Conservation (phyloP, 2,329 filamentous ascomycete species). For the Epichloe sp. region DNA sequence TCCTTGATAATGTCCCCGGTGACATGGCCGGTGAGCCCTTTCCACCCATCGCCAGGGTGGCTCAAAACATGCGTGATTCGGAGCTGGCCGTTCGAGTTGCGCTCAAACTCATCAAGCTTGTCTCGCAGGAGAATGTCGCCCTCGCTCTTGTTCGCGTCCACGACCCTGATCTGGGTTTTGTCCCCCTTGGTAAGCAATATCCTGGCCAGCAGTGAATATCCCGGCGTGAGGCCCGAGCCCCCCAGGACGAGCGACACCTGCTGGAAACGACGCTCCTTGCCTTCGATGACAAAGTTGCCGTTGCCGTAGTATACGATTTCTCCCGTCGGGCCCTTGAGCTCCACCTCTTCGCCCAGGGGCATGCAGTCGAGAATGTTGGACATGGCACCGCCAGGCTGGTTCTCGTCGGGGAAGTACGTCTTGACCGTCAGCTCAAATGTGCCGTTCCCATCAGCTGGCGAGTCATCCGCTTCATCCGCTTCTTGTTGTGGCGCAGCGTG, state of each 20-base stretch:
- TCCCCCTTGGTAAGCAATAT: conserved; percentile 23
- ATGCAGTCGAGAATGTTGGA: conserved; percentile 39
- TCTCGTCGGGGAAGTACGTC: conserved; percentile 33
- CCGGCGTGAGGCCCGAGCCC: conserved; percentile 37
- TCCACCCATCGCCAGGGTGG: conserved; percentile 29
- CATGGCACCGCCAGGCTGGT: conserved; percentile 39
- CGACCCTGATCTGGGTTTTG: conserved; percentile 24
- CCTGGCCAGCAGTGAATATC: conserved; percentile 34
- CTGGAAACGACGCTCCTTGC: conserved; percentile 25
- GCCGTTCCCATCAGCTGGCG: conserved; percentile 21
- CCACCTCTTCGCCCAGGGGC: conserved; percentile 32
- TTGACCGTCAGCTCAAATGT: conserved; percentile 37
- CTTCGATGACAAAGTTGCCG: conserved; percentile 31
- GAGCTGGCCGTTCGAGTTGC: conserved; percentile 24
- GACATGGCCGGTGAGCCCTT: conserved; percentile 31
- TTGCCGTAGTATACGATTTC: conserved; percentile 35
- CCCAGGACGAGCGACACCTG: conserved; percentile 35
- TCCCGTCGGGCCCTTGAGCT: conserved; percentile 37
- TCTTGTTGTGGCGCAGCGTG: background rate
- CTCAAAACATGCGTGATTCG: conserved; percentile 34
- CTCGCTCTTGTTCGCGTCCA: conserved; percentile 36
- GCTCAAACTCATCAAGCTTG: conserved; percentile 27
- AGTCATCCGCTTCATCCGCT: background rate
- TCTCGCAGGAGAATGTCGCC: conserved; percentile 31
- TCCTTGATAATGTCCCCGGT: conserved; percentile 26